Conservation (phyloP, 345 rosid genomes). For the Populus nigra region DNA sequence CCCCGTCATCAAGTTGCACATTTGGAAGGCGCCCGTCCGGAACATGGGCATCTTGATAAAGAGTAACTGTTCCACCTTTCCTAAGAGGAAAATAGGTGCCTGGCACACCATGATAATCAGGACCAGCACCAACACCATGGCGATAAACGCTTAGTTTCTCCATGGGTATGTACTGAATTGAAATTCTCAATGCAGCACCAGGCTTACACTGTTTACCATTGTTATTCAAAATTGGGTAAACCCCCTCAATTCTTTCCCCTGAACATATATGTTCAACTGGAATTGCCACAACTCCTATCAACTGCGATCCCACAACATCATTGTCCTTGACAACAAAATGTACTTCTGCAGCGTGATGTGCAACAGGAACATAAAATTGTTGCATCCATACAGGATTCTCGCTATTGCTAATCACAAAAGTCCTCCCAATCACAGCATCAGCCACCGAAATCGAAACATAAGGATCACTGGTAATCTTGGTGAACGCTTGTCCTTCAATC, state of each 20-base stretch:
- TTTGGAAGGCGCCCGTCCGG: slow-evolving; percentile 76
- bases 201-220: slow-evolving; percentile 79
- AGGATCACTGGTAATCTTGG: slow-evolving; percentile 85
- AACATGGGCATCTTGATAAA: slow-evolving; percentile 96
- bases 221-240: slow-evolving; percentile 50
- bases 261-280: slow-evolving; percentile 68
- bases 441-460: slow-evolving; percentile 67
- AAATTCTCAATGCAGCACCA: slow-evolving; percentile 63
- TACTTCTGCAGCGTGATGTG: slow-evolving; percentile 82
- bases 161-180: slow-evolving; percentile 75
- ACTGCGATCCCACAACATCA: slow-evolving; percentile 82
- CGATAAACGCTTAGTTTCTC: slow-evolving; percentile 62
- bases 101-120: slow-evolving; percentile 77
- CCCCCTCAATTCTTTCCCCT: slow-evolving; percentile 64
- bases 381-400: slow-evolving; percentile 91
- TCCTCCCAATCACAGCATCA: slow-evolving; percentile 73
- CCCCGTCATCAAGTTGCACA: slow-evolving; percentile 55
- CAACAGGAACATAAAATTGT: slow-evolving; percentile 83
- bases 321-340: slow-evolving; percentile 84
- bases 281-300: slow-evolving; percentile 75
- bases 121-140: slow-evolving; percentile 84
- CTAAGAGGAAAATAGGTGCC: slow-evolving; percentile 93
- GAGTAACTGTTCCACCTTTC: slow-evolving; percentile 73
- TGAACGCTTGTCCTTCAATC: slow-evolving; percentile 51
- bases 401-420: slow-evolving; percentile 74